Evolutionary conservation across 2,329 filamentous ascomycete species (phyloP), one percentile per base, ranked within the genome.

Genomic region (Alternaria conjuncta): DNA sequence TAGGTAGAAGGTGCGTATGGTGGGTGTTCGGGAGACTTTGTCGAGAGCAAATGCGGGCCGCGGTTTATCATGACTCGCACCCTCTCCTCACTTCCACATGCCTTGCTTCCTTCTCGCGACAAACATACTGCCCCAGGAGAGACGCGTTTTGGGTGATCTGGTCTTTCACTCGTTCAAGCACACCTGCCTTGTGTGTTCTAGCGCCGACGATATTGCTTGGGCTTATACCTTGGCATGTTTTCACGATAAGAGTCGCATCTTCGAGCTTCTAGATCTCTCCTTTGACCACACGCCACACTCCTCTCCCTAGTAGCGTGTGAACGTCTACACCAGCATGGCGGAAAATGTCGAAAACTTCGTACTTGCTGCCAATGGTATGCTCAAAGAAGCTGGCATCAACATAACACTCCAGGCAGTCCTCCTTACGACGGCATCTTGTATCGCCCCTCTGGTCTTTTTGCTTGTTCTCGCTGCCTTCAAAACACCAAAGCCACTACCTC

Each of bases 31-130:
- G 53, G 53, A 61, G 69, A 69, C 72, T 64, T 65, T 60, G 66
- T 70, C 69, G 72, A 64, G 68, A 57, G 67, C 67, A 56, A 61
- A 64, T 50, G 60, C 69, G 59, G 70, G 55, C 63, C n/a, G 41
- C 55, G 26, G 23, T 44, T 49, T 61, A 71, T 76, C 62, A 71
- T 76, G 73, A 75, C 73, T 74, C 72, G 68, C 58, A 55, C 53
- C 55, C 54, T 62, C 43, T 30, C 60, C 64, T 58, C 62, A 60
- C 65, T 51, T 62, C 70, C 28, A n/a, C 41, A 36, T 21, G 32
- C 28, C 49, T 25, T 7, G 56, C 50, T 15, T 21, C 36, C 49
- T 32, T 28, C 47, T 28, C 26, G 15, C n/a, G 8, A 49, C 18
- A 36, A 36, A 20, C 23, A 41, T 43, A 10, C 9, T 21, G 44